Conservation (phyloP, 106 monocot species). For the Dendrobium huoshanense region DNA sequence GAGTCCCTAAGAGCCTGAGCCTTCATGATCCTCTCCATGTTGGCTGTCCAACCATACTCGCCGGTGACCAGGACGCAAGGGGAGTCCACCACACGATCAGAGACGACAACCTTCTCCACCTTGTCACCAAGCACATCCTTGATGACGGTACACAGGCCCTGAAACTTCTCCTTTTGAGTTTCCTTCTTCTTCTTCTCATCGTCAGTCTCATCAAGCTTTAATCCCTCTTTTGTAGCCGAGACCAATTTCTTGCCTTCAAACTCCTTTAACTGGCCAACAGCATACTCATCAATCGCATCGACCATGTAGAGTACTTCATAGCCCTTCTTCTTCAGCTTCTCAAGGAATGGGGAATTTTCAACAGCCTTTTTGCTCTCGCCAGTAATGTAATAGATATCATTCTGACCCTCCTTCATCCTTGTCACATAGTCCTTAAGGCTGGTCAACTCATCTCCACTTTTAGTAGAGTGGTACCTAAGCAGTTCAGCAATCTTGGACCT, state of each 20-base stretch:
- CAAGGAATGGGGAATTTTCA: conserved; percentile 78
- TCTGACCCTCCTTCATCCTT: conserved; percentile 83
- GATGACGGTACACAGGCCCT: conserved; percentile 69
- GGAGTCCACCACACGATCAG: conserved; percentile 69
- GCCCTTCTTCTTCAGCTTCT: conserved; percentile 73
- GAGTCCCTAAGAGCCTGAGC: conserved; percentile 67
- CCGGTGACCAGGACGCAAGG: conserved; percentile 76
- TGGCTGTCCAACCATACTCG: conserved; percentile 73
- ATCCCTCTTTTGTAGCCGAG: conserved; percentile 20
- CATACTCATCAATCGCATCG: conserved; percentile 75
- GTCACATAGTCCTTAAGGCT: conserved; percentile 86
- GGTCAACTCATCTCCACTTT: conserved; percentile 74
- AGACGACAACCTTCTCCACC: conserved; percentile 72
- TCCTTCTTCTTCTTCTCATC: conserved; percentile 31
- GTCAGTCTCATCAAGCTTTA: conserved; percentile 23
- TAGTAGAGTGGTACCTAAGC: conserved; percentile 73
- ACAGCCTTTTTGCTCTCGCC: conserved; percentile 87
- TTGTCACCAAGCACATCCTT: conserved; percentile 72
- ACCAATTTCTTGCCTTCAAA: conserved; percentile 54
- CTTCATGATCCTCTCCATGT: conserved; percentile 89
- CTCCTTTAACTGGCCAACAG: conserved; percentile 67
- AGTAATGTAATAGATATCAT: conserved; percentile 71
- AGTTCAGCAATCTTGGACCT: conserved; percentile 59
- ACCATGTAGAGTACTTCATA: conserved; percentile 77
- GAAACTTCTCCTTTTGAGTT: conserved; percentile 51